Evolutionary conservation across 2,329 filamentous ascomycete genomes (phyloP).

Genomic region (Aspergillus spinulosporus): DNA sequence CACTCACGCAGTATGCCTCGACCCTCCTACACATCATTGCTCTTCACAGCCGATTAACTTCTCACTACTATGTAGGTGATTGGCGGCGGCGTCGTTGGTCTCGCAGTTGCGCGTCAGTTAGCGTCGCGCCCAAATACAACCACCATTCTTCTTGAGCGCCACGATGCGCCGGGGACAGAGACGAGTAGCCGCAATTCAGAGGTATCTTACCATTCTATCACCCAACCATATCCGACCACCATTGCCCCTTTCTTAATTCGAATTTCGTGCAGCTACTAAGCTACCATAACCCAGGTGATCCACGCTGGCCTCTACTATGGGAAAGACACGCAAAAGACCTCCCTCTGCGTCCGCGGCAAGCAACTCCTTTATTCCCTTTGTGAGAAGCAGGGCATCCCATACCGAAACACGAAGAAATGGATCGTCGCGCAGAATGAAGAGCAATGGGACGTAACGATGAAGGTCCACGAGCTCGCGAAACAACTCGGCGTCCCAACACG

Average conservation of each 20-base stretch:
- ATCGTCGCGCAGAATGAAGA: constrained; percentile 79
- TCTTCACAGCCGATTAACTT: background rate
- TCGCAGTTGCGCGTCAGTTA: constrained; percentile 74
- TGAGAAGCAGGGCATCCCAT: constrained; percentile 62
- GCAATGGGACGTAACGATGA: constrained; percentile 62
- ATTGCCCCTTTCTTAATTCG: no score
- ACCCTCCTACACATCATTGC: background rate
- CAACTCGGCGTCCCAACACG: constrained; percentile 66
- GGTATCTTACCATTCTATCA: constrained; percentile 38
- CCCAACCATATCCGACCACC: no score
- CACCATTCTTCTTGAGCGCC: constrained; percentile 79
- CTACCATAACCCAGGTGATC: constrained; percentile 64
- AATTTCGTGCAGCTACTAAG: no score
- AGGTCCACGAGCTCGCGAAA: constrained; percentile 56
- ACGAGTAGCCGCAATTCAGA: constrained; percentile 90
- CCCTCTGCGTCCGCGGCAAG: constrained; percentile 76
- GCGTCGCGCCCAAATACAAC: constrained; percentile 60
- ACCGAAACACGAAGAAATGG: constrained; percentile 85
- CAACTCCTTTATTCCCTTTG: constrained; percentile 79
- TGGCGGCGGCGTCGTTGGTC: constrained; percentile 72
- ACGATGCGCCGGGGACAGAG: constrained; percentile 74
- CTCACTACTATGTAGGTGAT: constrained; percentile 51
- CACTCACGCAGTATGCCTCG: constrained; percentile 56
- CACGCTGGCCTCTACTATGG: constrained; percentile 95
- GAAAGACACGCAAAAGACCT: constrained; percentile 71